These are phyloP conservation scores for Hyphopichia pseudoburtonii DNA, from an alignment of 1,139 yeast genomes.

Conservation along the genomic window DNA sequence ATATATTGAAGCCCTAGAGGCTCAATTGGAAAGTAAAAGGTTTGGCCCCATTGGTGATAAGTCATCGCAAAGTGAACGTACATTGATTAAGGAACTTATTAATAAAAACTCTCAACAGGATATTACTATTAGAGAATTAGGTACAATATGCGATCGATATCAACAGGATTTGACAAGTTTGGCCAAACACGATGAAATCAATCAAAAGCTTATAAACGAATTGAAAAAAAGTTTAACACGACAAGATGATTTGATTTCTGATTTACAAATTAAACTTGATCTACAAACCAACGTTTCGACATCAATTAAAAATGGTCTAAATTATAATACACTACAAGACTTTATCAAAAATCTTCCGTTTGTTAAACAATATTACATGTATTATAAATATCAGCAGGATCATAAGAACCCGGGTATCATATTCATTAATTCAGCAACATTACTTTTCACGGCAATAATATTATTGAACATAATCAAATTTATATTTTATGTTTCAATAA, in stretches of 20 bases:
- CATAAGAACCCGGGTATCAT: constrained; percentile 20
- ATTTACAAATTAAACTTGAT: constrained; percentile 20
- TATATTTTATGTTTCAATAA: constrained; percentile 13
- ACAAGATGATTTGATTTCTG: constrained; percentile 24
- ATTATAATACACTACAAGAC: constrained; percentile 7
- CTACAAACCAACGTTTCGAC: constrained; percentile 8
- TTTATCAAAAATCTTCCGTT: constrained; percentile 30
- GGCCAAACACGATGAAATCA: constrained; percentile 14
- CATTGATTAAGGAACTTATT: constrained; percentile 7
- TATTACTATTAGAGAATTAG: constrained; percentile 18
- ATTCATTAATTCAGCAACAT: constrained; percentile 20
- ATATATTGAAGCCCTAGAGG: constrained; percentile 21
- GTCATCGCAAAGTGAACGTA: neutral
- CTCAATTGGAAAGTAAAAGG: constrained; percentile 10
- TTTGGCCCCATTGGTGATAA: constrained; percentile 4
- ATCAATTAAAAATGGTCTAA: neutral
- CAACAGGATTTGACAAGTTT: constrained; percentile 18
- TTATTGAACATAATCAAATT: constrained; percentile 18
- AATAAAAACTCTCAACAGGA: constrained; percentile 20
- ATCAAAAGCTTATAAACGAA: constrained; percentile 15
- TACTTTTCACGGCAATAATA: constrained; percentile 23
- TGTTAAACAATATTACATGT: constrained; percentile 30
- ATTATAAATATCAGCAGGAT: constrained; percentile 26
- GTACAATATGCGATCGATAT: constrained; percentile 24
- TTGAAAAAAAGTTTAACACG: constrained; percentile 17